Evolutionary conservation across 441 rosid genomes (phyloP), one percentile per base, ranked within the genome.

Genomic region (Populus trichocarpa): DNA sequence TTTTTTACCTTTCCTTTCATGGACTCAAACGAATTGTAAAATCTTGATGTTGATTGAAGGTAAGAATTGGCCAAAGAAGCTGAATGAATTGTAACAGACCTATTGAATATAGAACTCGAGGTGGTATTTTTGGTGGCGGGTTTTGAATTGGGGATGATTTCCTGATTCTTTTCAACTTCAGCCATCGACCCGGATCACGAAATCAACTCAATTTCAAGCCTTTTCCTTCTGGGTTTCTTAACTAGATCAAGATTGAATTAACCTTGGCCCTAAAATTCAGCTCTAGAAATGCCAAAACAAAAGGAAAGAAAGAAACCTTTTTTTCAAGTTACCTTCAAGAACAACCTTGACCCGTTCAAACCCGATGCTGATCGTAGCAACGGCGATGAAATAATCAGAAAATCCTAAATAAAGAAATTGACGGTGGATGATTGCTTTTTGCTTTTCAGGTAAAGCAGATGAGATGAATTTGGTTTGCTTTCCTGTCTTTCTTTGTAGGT

Each of bases 1-100:
- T 85, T 86, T 70, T 86, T 89, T 63, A 95, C 98, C 85, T 93
- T 93, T 10, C 99, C 99, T 83, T 87, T 92, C 81, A 92, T 78
- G 67, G 96, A 79, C 50, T 87, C 95, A 13, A 90, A 77, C 10
- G 93, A 87, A 80, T 76, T 88, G 87, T 86, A 89, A 69, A 87
- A 82, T 79, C 69, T 80, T 1, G 85, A 80, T 8, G 79, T 67
- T 22, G 83, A 59, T 30, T 76, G 78, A 22, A 18, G 13, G 32
- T 36, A 73, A 33, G 81, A 73, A 12, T 70, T 76, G 16, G 67
- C 3, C 32, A 74, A 70, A n/a, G 81, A 23, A 13, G 85, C 66
- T 36, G 89, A 72, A 72, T 86, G 90, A 67, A 88, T 79, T 38
- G 97, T 94, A 40, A 85, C 50, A 68, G 97, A 93, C 50, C 97